Evolutionary conservation across 768 basidiomycete genomes (phyloP), one percentile per base, ranked within the genome.

Genomic region (Tubosaeta brunneosetosa): DNA sequence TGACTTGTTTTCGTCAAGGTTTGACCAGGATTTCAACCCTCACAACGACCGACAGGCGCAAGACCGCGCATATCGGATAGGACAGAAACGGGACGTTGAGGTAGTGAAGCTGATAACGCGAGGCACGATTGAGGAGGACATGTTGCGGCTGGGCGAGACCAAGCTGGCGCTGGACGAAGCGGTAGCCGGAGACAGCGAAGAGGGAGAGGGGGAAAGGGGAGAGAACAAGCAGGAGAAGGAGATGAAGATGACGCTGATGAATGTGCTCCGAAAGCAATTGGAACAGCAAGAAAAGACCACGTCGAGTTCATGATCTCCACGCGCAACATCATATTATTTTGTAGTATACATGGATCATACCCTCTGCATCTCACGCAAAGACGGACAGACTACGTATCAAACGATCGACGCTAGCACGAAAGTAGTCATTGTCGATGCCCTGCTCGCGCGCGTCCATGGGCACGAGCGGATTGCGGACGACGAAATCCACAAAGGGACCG

Each of bases 31-130:
- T 67, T 99, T 97, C 72, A 98, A 98, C 67, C 91, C 91, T 4
- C 91, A 93, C 72, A 99, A 99, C 67, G 97, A 98, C 71, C 84
- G 88, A 55, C 97, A 99, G 72, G 97, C 97, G 1, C 93, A 95
- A 54, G 97, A 99, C 69, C 85, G 97, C 32, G 94, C 94, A 25
- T 98, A 97, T 70, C 88, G 97, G 26, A 97, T 99, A 58, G 95
- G 93, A 22, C 94, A 97, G 69, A 92, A 90, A 66, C 83, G 86
- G 47, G 86, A 95, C 58, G 95, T 98, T 10, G 92, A 95, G 31
- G 92, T 98, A 7, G 83, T 97, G 64, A 97, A 95, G 66, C 77
- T 98, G 11, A 92, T 98, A 58, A 88, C 92, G 2, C 85, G 81
- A 55, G 89, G 86, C 3, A 94, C 92, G 2, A 95, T 97, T 53